Base-by-base conservation (phyloP, 352 stramenopile genomes). In the Halophytophthora polymorphica region DNA sequence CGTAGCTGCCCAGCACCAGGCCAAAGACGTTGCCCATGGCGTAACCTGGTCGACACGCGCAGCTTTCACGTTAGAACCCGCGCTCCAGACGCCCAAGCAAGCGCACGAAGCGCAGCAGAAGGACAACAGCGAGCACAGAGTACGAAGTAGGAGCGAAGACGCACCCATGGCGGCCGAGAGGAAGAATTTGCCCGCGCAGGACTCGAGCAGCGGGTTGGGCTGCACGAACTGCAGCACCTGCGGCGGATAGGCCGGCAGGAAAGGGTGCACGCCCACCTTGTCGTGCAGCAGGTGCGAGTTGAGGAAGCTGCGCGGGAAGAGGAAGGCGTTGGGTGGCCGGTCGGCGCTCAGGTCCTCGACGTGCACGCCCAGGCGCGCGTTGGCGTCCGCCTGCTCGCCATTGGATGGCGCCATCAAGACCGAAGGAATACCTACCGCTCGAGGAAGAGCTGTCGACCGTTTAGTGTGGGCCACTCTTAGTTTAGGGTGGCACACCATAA, bases 11-110 rank as follows among this genome's bases (percentile, higher is more conserved):
- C 43, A 93, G 62, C 42, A 93, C 73, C 1, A 88, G 57, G 6
- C 83, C 83, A 47, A 93, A 91, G 2, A 87, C 43, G 43, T 88
- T 88, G 45, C 83, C 83, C 75, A 93, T 89, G 12, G 64, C 71
- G 55, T 90, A 93, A 0, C 83, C 83, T 93, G 34, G 14, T 17
- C 17, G 15, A 11, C n/a, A 43, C 33, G 7, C 17, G 13, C 10
- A n/a, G 17, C 17, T 6, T 41, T 53, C n/a, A n/a, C n/a, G 12
- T 31, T 5, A 55, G 14, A 44, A 42, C n/a, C n/a, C n/a, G n/a
- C n/a, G n/a, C n/a, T n/a, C n/a, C n/a, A n/a, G n/a, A n/a, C n/a
- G n/a, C n/a, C n/a, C n/a, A n/a, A n/a, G n/a, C n/a, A n/a, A n/a
- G n/a, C n/a, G n/a, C n/a, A n/a, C n/a, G n/a, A n/a, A n/a, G n/a